Evolutionary conservation across 768 basidiomycete genomes (phyloP).

Genomic region (Lepiota venenata): DNA sequence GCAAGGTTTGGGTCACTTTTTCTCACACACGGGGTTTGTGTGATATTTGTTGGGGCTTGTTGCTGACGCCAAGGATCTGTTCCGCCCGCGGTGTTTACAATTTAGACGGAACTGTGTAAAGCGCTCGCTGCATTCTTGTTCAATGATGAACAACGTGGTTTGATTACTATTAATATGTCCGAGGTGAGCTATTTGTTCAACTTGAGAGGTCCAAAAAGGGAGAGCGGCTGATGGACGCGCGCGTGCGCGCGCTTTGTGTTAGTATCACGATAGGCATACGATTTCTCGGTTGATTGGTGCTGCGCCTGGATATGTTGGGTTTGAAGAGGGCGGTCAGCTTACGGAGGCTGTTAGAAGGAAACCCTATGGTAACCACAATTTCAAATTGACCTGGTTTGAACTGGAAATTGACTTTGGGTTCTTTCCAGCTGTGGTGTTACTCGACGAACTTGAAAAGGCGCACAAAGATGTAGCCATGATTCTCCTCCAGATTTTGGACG

Average conservation of each 20-base stretch:
- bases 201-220: too few relatives aligned
- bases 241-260: too few relatives aligned
- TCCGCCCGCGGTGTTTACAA: not conserved
- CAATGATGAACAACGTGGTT: conserved; percentile 80
- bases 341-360: conserved; percentile 91
- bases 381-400: too few relatives aligned
- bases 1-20: conserved; percentile 49
- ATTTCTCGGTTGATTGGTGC: conserved; percentile 90
- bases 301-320: conserved; percentile 90
- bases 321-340: conserved; percentile 87
- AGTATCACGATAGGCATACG: conserved; percentile 91
- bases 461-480: conserved; percentile 94
- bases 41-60: not conserved
- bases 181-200: conserved; percentile 41
- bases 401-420: too few relatives aligned
- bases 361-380: conserved; percentile 60
- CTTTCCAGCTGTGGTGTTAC: conserved; percentile 70
- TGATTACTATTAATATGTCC: conserved; percentile 97
- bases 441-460: conserved; percentile 92
- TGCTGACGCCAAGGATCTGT: too few relatives aligned
- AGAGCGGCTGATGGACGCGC: too few relatives aligned
- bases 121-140: conserved; percentile 86
- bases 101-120: conserved; percentile 87
- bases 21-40: not conserved
- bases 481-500: conserved; percentile 86